Evolutionary conservation across 306 rosid species (phyloP).

Genomic region (Acacia melanoxylon): DNA sequence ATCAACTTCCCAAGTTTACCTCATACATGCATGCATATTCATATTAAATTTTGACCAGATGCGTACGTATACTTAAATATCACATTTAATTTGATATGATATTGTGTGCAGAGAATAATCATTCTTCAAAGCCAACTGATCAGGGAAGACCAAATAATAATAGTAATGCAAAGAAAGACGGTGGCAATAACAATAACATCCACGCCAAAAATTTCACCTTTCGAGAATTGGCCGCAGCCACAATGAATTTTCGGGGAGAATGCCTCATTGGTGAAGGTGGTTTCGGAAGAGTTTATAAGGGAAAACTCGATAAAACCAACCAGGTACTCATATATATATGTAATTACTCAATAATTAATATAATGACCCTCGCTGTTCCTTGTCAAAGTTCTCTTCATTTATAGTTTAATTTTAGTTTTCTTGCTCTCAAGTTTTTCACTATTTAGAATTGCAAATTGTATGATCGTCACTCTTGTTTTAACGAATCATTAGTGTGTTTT

Average conservation of each 20-base stretch:
- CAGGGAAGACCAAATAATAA: slow-evolving; percentile 39
- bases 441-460: no score
- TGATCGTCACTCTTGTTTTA: no score
- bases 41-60: background rate
- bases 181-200: slow-evolving; percentile 46
- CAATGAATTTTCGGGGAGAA: slow-evolving; percentile 86
- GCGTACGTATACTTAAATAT: background rate
- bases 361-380: background rate
- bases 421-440: no score
- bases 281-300: slow-evolving; percentile 91
- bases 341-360: background rate
- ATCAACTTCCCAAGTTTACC: no score
- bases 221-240: slow-evolving; percentile 79
- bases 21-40: background rate
- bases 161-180: slow-evolving; percentile 36
- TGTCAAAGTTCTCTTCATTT: no score
- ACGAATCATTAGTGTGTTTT: no score
- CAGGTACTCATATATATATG: slow-evolving; percentile 49
- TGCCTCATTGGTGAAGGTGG: slow-evolving; percentile 94
- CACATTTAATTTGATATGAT: no score
- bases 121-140: slow-evolving; percentile 26
- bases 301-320: slow-evolving; percentile 62
- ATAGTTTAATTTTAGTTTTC: no score
- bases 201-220: slow-evolving; percentile 81
- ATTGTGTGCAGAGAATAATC: slow-evolving; percentile 41